Percentiles rank a stretch among this genome's conserved stretches.
Conservation (phyloP, 129 eudicot genomes). For the Sambucus nigra region DNA sequence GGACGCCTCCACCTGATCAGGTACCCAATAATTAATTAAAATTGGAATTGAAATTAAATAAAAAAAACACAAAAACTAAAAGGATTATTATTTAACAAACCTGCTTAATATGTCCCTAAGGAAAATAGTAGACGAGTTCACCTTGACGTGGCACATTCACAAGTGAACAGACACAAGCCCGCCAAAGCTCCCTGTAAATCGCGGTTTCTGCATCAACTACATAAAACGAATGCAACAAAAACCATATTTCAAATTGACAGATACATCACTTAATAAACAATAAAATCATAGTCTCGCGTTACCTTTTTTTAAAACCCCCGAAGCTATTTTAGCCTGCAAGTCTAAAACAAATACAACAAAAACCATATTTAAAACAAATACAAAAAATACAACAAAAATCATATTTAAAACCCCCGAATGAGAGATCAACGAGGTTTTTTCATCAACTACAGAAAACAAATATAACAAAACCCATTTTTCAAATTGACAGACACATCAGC, state of each 20-base stretch:
- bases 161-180: slow-evolving; percentile 91
- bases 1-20: slow-evolving; percentile 83
- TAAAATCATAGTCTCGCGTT: slow-evolving; percentile 8
- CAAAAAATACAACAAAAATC: too few relatives aligned
- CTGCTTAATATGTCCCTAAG: slow-evolving; percentile 99
- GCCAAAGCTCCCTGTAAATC: slow-evolving; percentile 88
- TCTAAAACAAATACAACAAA: too few relatives aligned
- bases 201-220: slow-evolving; percentile 77
- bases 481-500: slow-evolving; percentile 7
- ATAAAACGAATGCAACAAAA: background rate
- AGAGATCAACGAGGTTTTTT: slow-evolving; percentile 65
- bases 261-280: background rate
- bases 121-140: slow-evolving; percentile 83
- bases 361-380: too few relatives aligned
- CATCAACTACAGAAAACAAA: slow-evolving; percentile 40
- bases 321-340: slow-evolving; percentile 46
- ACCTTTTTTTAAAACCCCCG: slow-evolving; percentile 12
- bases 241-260: background rate
- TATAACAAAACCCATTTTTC: background rate
- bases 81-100: slow-evolving; percentile 33
- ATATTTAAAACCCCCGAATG: too few relatives aligned
- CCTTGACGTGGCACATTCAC: slow-evolving; percentile 78
- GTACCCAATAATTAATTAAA: background rate
- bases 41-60: background rate
- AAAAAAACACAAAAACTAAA: too few relatives aligned